Evolutionary conservation across 768 basidiomycete genomes (phyloP).

Genomic region (Trametes cinnabarina): DNA sequence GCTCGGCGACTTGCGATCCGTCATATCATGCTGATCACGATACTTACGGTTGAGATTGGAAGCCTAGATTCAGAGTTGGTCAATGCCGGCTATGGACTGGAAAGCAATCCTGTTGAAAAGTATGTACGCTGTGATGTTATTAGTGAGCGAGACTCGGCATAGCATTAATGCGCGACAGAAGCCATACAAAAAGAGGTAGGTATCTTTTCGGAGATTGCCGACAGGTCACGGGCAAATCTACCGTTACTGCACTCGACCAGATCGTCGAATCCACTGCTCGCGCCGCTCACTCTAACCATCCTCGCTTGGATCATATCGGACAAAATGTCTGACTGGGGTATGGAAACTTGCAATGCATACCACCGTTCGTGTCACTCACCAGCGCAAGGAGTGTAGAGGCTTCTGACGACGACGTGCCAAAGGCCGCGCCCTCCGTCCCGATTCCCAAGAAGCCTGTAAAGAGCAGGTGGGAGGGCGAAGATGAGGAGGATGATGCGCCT

Average conservation of each 20-base stretch:
- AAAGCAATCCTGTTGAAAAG: too few species aligned
- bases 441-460: slow-evolving; percentile 35
- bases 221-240: not conserved
- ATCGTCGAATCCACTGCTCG: too few species aligned
- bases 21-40: too few species aligned
- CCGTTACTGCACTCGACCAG: not conserved
- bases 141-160: too few species aligned
- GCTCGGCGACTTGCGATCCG: too few species aligned
- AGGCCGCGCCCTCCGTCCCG: slow-evolving; percentile 24
- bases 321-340: slow-evolving; percentile 51
- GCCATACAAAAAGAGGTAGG: too few species aligned
- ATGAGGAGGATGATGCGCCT: slow-evolving; percentile 77
- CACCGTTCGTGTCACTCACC: not conserved
- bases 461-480: slow-evolving; percentile 88
- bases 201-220: not conserved
- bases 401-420: slow-evolving; percentile 37
- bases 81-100: too few species aligned
- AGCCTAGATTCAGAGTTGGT: too few species aligned
- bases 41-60: too few species aligned
- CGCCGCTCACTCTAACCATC: not conserved
- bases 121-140: too few species aligned
- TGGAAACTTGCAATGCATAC: not conserved
- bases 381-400: slow-evolving; percentile 35
- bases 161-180: too few species aligned
- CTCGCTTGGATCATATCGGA: not conserved